These are phyloP conservation scores for Solanum tacnaense DNA, from an alignment of 257 asterid species.

Conservation along the genomic window DNA sequence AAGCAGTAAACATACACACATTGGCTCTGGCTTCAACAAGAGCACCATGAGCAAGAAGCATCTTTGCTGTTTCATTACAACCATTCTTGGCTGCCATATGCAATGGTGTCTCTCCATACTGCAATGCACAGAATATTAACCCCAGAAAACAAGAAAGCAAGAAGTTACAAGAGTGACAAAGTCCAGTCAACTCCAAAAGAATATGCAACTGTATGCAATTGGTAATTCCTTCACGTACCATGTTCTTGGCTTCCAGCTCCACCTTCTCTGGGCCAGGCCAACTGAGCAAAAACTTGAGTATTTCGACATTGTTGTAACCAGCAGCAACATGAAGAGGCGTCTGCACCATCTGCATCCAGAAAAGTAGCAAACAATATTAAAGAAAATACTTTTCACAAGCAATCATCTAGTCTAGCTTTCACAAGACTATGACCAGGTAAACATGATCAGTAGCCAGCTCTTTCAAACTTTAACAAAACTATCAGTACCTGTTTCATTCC, in stretches of 20 bases:
- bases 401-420: not conserved
- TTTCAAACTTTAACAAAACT: not conserved
- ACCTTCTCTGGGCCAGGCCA: constrained; percentile 74
- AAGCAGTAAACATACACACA: constrained; percentile 26
- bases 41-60: constrained; percentile 85
- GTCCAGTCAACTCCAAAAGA: not conserved
- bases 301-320: constrained; percentile 76
- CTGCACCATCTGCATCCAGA: constrained; percentile 68
- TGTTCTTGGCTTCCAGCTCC: constrained; percentile 83
- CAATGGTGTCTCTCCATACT: constrained; percentile 98
- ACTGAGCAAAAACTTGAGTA: constrained; percentile 61
- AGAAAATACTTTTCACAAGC: not conserved
- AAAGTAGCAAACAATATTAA: not conserved
- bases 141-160: constrained; percentile 3
- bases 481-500: not conserved
- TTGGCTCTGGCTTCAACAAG: constrained; percentile 87
- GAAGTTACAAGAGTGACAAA: not conserved
- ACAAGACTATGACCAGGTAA: not conserved
- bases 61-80: constrained; percentile 71
- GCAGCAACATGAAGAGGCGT: constrained; percentile 98
- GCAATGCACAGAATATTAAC: constrained; percentile 4
- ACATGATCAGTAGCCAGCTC: not conserved
- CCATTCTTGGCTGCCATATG: constrained; percentile 99
- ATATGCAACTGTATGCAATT: not conserved
- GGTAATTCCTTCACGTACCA: constrained; percentile 35